Evolutionary conservation across 306 rosid genomes (phyloP).

Genomic region (Dryas alaskensis): DNA sequence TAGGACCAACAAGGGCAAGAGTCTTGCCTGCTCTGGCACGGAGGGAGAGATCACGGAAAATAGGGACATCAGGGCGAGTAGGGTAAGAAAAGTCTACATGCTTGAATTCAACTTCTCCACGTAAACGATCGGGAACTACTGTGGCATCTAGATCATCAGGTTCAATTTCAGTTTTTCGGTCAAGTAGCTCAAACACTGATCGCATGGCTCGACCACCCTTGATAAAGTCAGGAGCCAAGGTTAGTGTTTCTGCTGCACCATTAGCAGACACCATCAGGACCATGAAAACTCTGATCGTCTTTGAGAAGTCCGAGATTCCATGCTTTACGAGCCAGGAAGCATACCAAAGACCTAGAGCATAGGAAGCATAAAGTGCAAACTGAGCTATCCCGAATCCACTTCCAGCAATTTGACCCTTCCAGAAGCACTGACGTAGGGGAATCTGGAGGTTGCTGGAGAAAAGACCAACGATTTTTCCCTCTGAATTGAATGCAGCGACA

Average conservation of each 20-base stretch:
- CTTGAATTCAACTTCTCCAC: conserved; percentile 92
- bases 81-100: conserved; percentile 95
- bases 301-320: conserved; percentile 88
- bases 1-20: conserved; percentile 97
- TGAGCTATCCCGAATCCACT: conserved; percentile 88
- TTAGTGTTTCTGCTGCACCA: conserved; percentile 96
- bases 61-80: conserved; percentile 77
- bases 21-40: conserved; percentile 96
- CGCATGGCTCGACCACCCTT: conserved; percentile 96
- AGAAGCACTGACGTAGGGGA: conserved; percentile 78
- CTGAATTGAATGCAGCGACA: conserved; percentile 87
- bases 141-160: conserved; percentile 86
- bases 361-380: conserved; percentile 85
- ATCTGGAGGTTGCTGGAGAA: conserved; percentile 67
- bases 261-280: conserved; percentile 94
- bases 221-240: conserved; percentile 97
- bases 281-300: conserved; percentile 82
- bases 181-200: conserved; percentile 94
- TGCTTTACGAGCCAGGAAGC: conserved; percentile 98
- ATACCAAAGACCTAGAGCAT: conserved; percentile 97
- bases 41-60: conserved; percentile 80
- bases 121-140: conserved; percentile 74
- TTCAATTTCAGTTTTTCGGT: conserved; percentile 94
- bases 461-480: conserved; percentile 71
- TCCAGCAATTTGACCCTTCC: conserved; percentile 96